Percentiles rank a stretch among this genome's conserved stretches.
These are phyloP conservation scores for Neurospora sublineolata DNA, from an alignment of 495 filamentous ascomycete species.

Conservation along the genomic window DNA sequence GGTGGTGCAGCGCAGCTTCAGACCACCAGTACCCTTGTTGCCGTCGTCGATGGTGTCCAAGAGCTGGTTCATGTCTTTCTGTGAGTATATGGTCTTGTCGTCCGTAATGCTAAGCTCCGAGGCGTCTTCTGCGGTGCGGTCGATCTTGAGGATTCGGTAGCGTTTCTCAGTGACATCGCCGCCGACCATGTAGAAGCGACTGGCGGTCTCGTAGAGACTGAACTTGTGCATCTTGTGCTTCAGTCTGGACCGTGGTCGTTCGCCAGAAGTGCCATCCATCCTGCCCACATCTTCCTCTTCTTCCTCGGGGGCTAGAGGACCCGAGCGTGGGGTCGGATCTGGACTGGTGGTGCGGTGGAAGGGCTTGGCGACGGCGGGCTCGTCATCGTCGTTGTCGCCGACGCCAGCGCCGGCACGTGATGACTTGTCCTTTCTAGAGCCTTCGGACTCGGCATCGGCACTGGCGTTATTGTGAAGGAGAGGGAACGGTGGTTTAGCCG, in stretches of 20 bases:
- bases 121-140: conserved; percentile 61
- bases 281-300: conserved; percentile 38
- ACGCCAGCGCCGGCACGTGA: conserved; percentile 11
- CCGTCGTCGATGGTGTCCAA: conserved; percentile 92
- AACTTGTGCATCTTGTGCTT: conserved; percentile 89
- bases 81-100: conserved; percentile 88
- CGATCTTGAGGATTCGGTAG: conserved; percentile 88
- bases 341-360: conserved; percentile 54
- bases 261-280: conserved; percentile 10
- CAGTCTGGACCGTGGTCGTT: conserved; percentile 27
- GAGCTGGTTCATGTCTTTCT: conserved; percentile 84
- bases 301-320: conserved; percentile 5
- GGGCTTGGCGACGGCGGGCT: conserved; percentile 49
- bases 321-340: conserved; percentile 25
- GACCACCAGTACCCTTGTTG: conserved; percentile 80
- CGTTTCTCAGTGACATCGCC: conserved; percentile 77
- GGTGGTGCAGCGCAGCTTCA: conserved; percentile 79
- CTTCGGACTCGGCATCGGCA: conserved; percentile 19
- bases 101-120: conserved; percentile 76
- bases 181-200: conserved; percentile 86
- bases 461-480: conserved; percentile 33
- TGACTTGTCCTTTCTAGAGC: conserved; percentile 6
- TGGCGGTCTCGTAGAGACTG: conserved; percentile 87
- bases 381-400: conserved; percentile 51
- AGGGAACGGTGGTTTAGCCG: conserved; percentile 25